These are phyloP conservation scores for Juglanconis oblonga DNA, from an alignment of 2,329 filamentous ascomycete species.

Conservation along the genomic window DNA sequence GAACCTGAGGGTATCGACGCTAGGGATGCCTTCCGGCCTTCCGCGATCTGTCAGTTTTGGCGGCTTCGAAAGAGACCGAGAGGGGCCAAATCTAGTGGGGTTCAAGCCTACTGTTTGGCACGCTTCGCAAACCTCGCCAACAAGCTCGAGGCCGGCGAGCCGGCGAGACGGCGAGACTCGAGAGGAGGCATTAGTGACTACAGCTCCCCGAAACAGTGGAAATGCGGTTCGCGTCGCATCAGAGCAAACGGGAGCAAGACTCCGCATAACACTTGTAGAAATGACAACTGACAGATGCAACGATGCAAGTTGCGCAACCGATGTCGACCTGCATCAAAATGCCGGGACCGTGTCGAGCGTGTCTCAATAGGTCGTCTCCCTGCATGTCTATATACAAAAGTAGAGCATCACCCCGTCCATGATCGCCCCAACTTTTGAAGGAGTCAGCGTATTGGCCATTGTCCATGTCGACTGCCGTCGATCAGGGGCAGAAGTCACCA, in stretches of 20 bases:
- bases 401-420: too few relatives aligned
- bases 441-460: neutral
- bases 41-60: slow-evolving; percentile 9
- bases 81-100: neutral
- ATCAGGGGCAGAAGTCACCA: neutral
- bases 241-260: neutral
- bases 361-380: neutral
- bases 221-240: neutral
- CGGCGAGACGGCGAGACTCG: too few relatives aligned
- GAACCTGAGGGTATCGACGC: neutral
- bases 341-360: neutral
- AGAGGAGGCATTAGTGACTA: too few relatives aligned
- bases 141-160: neutral
- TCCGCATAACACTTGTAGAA: neutral
- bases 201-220: neutral
- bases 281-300: neutral
- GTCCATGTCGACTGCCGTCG: neutral
- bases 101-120: too few relatives aligned
- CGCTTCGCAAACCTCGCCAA: neutral
- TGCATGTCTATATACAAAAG: neutral
- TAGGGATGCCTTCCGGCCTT: slow-evolving; percentile 9
- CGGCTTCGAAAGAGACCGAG: neutral
- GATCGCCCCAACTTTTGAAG: neutral
- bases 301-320: neutral
- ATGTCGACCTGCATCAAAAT: neutral